Evolutionary conservation across 2,329 filamentous ascomycete species (phyloP).

Genomic region (Dactylonectria estremocensis): DNA sequence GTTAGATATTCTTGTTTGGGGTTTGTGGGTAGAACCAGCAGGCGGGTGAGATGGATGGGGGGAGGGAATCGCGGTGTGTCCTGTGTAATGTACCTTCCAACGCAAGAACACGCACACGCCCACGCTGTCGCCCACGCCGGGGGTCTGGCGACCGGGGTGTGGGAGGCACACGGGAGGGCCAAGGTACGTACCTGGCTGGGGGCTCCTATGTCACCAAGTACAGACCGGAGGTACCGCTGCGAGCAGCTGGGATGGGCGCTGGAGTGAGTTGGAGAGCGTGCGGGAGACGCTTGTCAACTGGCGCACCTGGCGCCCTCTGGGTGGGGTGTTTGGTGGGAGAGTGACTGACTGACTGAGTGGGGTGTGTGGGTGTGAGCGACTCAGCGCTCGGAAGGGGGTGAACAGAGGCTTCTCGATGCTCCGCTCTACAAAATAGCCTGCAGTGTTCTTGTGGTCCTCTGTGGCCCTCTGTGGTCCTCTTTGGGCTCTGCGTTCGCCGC

Average conservation of each 20-base stretch:
- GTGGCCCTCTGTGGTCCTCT: neutral
- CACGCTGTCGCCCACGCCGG: slow-evolving; percentile 17
- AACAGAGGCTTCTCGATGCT: neutral
- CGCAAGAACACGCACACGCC: slow-evolving; percentile 40
- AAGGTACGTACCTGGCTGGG: slow-evolving; percentile 38
- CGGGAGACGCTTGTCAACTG: slow-evolving; percentile 25
- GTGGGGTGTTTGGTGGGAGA: slow-evolving; percentile 19
- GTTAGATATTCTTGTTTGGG: slow-evolving; percentile 49
- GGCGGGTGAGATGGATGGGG: slow-evolving; percentile 47
- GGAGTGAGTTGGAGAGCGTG: slow-evolving; percentile 32
- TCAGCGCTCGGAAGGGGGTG: slow-evolving; percentile 2
- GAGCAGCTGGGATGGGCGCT: slow-evolving; percentile 36
- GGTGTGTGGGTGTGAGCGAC: neutral
- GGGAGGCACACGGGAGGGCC: slow-evolving; percentile 30
- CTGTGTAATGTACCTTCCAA: slow-evolving; percentile 43
- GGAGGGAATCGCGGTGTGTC: slow-evolving; percentile 49
- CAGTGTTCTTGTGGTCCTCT: slow-evolving; percentile 6
- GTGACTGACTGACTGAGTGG: slow-evolving; percentile 12
- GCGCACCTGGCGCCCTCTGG: slow-evolving; percentile 12
- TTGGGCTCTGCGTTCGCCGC: slow-evolving; percentile 12
- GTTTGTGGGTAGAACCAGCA: slow-evolving; percentile 40
- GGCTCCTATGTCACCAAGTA: slow-evolving; percentile 42
- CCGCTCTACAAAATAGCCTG: too few relatives aligned
- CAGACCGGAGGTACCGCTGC: slow-evolving; percentile 48
- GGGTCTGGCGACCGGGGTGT: slow-evolving; percentile 31